These are phyloP conservation scores for Penicillium salamii DNA, from an alignment of 495 filamentous ascomycete species.

Conservation along the genomic window DNA sequence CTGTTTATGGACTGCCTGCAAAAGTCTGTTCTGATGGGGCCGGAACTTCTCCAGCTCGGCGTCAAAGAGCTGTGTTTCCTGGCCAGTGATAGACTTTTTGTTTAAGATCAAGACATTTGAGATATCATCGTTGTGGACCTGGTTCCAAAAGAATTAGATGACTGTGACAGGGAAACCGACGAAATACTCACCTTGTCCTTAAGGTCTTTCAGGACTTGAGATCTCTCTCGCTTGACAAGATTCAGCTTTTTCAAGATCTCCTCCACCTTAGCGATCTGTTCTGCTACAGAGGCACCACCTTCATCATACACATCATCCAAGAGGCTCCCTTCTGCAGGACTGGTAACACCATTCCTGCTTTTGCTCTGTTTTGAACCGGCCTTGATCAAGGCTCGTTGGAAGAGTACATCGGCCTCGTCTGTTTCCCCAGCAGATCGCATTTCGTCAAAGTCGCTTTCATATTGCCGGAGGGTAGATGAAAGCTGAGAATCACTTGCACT, in stretches of 20 bases:
- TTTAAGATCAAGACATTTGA: conserved; percentile 95
- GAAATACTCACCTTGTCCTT: conserved; percentile 79
- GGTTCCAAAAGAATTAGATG: conserved; percentile 3
- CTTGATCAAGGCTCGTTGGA: conserved; percentile 77
- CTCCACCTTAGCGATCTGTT: conserved; percentile 87
- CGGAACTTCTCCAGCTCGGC: conserved; percentile 94
- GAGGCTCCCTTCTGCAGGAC: conserved; percentile 72
- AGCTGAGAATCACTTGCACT: conserved; percentile 84
- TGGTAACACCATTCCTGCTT: conserved; percentile 59
- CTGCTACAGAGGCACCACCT: conserved; percentile 70
- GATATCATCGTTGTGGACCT: conserved; percentile 96
- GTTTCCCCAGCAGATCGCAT: conserved; percentile 88
- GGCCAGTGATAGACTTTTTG: conserved; percentile 83
- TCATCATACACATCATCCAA: conserved; percentile 91
- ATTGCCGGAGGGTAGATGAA: conserved; percentile 75
- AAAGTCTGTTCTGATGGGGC: conserved; percentile 83
- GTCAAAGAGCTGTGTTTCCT: conserved; percentile 87
- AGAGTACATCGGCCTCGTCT: conserved; percentile 85
- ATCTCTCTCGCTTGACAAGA: conserved; percentile 83
- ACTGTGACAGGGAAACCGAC: not conserved
- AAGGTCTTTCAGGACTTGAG: conserved; percentile 90
- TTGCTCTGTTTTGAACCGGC: conserved; percentile 59
- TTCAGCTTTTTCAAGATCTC: conserved; percentile 89
- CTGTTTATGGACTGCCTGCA: conserved; percentile 94
- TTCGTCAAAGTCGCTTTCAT: conserved; percentile 87